Evolutionary conservation across 371 early-diverging fungal species (phyloP), one percentile per base, ranked within the genome.

Genomic region (Actinomortierella ambigua): DNA sequence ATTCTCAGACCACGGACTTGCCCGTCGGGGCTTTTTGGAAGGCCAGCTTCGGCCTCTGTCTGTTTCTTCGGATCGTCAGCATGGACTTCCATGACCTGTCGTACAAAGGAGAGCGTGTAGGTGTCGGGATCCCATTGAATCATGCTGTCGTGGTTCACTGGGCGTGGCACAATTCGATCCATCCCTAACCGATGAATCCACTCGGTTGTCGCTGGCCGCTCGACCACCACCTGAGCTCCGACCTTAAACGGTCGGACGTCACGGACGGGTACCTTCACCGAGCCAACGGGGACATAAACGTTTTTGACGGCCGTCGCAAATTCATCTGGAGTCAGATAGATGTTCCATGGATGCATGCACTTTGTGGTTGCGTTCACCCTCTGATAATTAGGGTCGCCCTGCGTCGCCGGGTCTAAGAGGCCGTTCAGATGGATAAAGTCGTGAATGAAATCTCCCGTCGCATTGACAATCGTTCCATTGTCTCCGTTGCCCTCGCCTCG

Each of bases 401-500:
- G 67, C 18, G 63, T 66, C 11, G 47, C 48, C 15, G 67, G 28
- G 27, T 71, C 73, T 18, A 66, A 49, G 6, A 71, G 15, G 0
- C 66, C 67, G 20, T 71, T 41, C 29, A 71, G 11, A 34, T 49
- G 27, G 15, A 71, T 66, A 22, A 66, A 71, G 23, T 71, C 73
- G 22, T 71, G 66, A 34, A 49, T 50, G 43, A 66, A 71, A 29
- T 59, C 56, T 3, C 67, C 73, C 41, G 28, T 56, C 0, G 73
- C 67, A 34, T 59, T 56, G 20, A 65, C 14, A 14, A 63, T 43
- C 3, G 63, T 71, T 1, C 67, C 73, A 11, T 49, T 7, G 11
- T 61, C 55, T 1, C 63, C 56, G 43, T 70, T 70, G 15, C 71
- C 71, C 17, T 70, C 71, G 6, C 71, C 71, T 2, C 71, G 59